phyloP scores from a whole-genome alignment of 1,284 basidiomycete genomes.

The Ganoderma meredithae region DNA sequence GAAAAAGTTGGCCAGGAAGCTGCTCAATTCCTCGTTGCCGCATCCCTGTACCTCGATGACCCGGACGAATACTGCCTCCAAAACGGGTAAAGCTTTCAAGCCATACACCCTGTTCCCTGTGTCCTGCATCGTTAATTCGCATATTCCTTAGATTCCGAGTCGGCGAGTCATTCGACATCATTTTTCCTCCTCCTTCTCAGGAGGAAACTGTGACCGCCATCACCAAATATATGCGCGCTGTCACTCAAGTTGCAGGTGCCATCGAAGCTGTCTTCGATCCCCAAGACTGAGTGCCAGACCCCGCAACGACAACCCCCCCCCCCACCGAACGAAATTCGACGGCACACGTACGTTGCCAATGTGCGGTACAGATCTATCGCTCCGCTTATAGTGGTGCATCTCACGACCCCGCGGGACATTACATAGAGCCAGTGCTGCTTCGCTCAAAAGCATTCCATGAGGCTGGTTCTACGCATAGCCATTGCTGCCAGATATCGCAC shows the following conservation, averaged over 20 bases:
- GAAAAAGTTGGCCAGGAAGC: conserved; percentile 15
- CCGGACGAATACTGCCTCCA: conserved; percentile 22
- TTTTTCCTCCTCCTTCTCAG: conserved; percentile 16
- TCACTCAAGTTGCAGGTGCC: background rate
- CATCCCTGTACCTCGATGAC: conserved; percentile 22
- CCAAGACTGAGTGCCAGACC: background rate
- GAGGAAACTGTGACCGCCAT: background rate
- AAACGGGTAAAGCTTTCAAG: conserved; percentile 18
- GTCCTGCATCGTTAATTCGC: background rate
- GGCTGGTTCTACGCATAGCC: background rate
- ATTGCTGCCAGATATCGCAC: background rate
- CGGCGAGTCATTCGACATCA: conserved; percentile 14
- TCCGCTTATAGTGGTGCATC: background rate
- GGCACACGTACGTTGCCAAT: background rate
- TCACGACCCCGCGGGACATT: background rate
- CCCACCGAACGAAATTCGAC: background rate
- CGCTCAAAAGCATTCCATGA: background rate
- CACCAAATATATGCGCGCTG: conserved; percentile 6
- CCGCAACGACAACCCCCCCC: background rate
- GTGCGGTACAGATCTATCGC: background rate
- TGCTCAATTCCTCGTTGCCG: conserved; percentile 25
- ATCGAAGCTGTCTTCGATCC: conserved; percentile 3
- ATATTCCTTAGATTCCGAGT: background rate
- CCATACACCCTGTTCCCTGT: background rate
- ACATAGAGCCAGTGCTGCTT: background rate